phyloP scores from a whole-genome alignment of 2,329 filamentous ascomycete species.

The Colletotrichum gloeosporioides region DNA sequence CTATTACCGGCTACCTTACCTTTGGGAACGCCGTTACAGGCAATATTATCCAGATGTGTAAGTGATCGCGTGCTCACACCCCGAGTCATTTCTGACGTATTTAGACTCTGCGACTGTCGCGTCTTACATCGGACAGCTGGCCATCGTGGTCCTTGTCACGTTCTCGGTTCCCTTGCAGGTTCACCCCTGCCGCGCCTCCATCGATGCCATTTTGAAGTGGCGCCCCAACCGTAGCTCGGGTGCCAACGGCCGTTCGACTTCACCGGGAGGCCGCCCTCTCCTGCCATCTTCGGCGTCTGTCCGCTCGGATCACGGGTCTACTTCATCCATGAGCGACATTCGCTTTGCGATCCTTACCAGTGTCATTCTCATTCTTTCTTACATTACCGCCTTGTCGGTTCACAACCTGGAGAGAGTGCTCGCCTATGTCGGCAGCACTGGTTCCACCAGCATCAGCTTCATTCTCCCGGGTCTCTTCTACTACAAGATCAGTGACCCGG shows the following conservation, averaged over 20 bases:
- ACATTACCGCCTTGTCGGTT: conserved; percentile 89
- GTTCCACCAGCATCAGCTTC: conserved; percentile 94
- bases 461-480: conserved; percentile 97
- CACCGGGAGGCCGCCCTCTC: conserved; percentile 48
- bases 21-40: conserved; percentile 89
- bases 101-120: conserved; percentile 74
- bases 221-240: conserved; percentile 63
- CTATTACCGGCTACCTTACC: conserved; percentile 93
- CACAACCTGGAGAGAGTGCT: conserved; percentile 88
- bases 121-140: conserved; percentile 91
- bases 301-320: conserved; percentile 57
- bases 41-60: conserved; percentile 94
- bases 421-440: conserved; percentile 93
- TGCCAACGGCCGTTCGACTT: conserved; percentile 42
- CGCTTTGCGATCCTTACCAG: conserved; percentile 92
- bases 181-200: conserved; percentile 92
- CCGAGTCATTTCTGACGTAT: conserved; percentile 17
- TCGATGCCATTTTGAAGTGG: conserved; percentile 96
- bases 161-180: conserved; percentile 97
- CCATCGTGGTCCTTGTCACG: conserved; percentile 94
- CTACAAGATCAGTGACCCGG: conserved; percentile 94
- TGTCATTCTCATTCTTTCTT: conserved; percentile 81
- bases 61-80: conserved; percentile 34
- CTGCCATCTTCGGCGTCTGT: conserved; percentile 39
- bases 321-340: conserved; percentile 77